Base-by-base conservation (phyloP, 495 filamentous ascomycete genomes). In the Talaromyces thailandensis region DNA sequence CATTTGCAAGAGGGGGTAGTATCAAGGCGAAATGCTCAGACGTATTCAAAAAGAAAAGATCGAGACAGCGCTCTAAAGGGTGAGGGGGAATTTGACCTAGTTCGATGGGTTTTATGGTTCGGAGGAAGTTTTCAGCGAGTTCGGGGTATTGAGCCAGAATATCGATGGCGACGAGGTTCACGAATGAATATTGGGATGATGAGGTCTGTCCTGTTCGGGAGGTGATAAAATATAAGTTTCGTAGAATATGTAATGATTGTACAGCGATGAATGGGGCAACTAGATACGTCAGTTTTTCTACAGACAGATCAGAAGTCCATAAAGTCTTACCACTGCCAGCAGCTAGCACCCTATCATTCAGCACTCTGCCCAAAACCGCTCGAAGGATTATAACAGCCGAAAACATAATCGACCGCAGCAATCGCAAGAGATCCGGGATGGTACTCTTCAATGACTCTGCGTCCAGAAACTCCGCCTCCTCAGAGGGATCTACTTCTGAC, bases 1-100 rank as follows among this genome's bases (percentile, higher is more conserved):
- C 90, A 68, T 84, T 89, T 21, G 81, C 78, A 8, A 77, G 68
- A 2, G 87, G 80, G 0, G 88, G 75, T 7, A 98, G 73, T 21
- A 86, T 74, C 21, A 90, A 73, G 0, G 90, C 87, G 68, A 98
- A 88, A 68, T 96, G 91, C 69, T 98, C 94, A 12, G 87, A 84
- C 2, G 84, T 85, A 69, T 96, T 96, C 50, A 98, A 83, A 74
- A 96, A 98, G 80, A 89, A 98, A 58, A 96, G 85, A 72, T 96
- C 90, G 11, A 91, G 77, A 64, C 84, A 91, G 53, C 91, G 80
- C 66, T 93, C 86, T 16, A 95, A 76, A 1, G 93, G 89, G 70
- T 89, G 87, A 0, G 75, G 66, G 0, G 94, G 91, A 24, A 96
- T 88, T 26, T 77, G 76, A 26, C 84, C 84, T 26, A 83, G 74